A percentile compares a stretch with the other conserved stretches of the same genome.
phyloP scores from a whole-genome alignment of 2,329 filamentous ascomycete species.

The Xylaria sp. region DNA sequence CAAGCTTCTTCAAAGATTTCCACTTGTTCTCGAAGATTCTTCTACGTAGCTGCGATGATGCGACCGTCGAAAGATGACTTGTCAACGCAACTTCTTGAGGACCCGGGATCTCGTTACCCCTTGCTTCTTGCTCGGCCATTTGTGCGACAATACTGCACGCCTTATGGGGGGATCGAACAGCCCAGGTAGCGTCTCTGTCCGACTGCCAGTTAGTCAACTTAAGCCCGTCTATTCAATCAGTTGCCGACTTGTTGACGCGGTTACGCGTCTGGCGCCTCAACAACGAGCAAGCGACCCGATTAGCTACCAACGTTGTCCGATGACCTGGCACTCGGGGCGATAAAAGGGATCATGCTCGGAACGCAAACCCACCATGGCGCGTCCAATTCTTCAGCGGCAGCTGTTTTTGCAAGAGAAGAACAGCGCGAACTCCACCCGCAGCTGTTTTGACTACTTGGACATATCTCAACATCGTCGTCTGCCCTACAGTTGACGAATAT shows the following conservation, averaged over 20 bases:
- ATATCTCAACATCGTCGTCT: too few species aligned
- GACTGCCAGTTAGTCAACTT: too few species aligned
- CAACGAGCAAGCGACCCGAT: not conserved
- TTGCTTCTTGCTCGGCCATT: not conserved
- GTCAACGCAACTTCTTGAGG: not conserved
- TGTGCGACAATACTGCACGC: slow-evolving; percentile 5
- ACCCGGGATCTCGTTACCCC: not conserved
- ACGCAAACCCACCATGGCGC: too few species aligned
- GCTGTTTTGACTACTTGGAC: too few species aligned
- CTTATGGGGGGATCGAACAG: not conserved
- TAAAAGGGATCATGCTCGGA: too few species aligned
- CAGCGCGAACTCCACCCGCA: too few species aligned
- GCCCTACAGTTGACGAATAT: too few species aligned
- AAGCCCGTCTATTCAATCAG: too few species aligned
- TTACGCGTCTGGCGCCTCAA: not conserved
- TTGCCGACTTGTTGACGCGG: not conserved
- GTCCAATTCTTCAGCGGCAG: too few species aligned
- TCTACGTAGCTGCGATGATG: not conserved
- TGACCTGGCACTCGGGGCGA: too few species aligned
- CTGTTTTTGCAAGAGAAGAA: too few species aligned
- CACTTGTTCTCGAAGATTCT: not conserved
- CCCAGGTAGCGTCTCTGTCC: too few species aligned
- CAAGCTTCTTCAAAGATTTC: not conserved
- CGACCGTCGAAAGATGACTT: not conserved
- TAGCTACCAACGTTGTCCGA: not conserved